These are phyloP conservation scores for Malus sylvestris DNA, from an alignment of 306 rosid species.

Conservation along the genomic window DNA sequence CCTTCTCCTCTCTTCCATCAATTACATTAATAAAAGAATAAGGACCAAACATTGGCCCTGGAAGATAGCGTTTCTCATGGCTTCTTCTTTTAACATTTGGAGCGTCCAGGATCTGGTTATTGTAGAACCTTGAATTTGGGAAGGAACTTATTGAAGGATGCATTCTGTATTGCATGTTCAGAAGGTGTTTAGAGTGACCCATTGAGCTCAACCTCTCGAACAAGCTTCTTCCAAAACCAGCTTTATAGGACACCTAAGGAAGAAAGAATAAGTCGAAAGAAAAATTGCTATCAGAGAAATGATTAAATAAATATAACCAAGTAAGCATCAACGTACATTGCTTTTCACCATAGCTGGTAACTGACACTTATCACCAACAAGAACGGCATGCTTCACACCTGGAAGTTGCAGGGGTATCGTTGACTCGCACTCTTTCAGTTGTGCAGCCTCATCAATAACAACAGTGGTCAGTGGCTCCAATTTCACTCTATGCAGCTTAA, in stretches of 20 bases:
- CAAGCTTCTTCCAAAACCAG: slow-evolving; percentile 68
- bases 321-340: slow-evolving; percentile 26
- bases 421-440: slow-evolving; percentile 68
- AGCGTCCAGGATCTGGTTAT: slow-evolving; percentile 44
- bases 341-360: slow-evolving; percentile 57
- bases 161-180: slow-evolving; percentile 70
- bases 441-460: slow-evolving; percentile 75
- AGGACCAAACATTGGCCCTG: slow-evolving; percentile 55
- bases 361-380: slow-evolving; percentile 71
- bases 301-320: too few species aligned
- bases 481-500: slow-evolving; percentile 25
- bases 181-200: slow-evolving; percentile 50
- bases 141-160: slow-evolving; percentile 72
- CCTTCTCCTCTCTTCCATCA: slow-evolving; percentile 67
- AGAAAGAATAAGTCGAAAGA: background rate
- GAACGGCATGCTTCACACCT: slow-evolving; percentile 40
- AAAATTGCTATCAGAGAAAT: background rate
- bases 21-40: slow-evolving; percentile 64
- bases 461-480: slow-evolving; percentile 33
- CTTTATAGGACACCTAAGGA: slow-evolving; percentile 40
- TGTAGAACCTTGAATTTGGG: slow-evolving; percentile 57
- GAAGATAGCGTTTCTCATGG: slow-evolving; percentile 45
- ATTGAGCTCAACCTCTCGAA: slow-evolving; percentile 50
- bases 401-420: slow-evolving; percentile 55
- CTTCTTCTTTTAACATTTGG: slow-evolving; percentile 39